These are phyloP conservation scores for Metschnikowia baotianmanensis DNA, from an alignment of 805 yeast genomes.

Conservation along the genomic window DNA sequence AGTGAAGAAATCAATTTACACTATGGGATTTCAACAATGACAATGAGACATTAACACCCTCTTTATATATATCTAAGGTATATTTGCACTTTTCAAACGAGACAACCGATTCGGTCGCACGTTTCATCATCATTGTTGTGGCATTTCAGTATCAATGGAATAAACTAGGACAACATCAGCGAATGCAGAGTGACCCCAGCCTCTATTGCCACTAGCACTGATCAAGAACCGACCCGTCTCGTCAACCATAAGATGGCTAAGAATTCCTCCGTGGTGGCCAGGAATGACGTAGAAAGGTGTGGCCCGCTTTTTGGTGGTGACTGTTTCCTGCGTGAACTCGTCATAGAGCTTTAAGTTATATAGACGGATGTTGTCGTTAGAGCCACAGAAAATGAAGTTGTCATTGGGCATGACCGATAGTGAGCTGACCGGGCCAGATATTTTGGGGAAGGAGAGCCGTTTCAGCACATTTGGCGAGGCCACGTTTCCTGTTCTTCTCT, in stretches of 20 bases:
- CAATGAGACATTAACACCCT: no score
- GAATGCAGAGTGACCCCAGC: slow-evolving; percentile 81
- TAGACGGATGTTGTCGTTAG: slow-evolving; percentile 83
- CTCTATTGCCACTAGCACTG: slow-evolving; percentile 91
- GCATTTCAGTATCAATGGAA: slow-evolving; percentile 56
- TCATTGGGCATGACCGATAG: slow-evolving; percentile 78
- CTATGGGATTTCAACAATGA: slow-evolving; percentile 5
- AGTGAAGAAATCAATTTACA: slow-evolving; percentile 29
- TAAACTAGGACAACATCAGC: slow-evolving; percentile 82
- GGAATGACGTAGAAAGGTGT: slow-evolving; percentile 89
- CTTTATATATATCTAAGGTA: no score
- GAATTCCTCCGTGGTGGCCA: slow-evolving; percentile 92
- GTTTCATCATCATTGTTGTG: slow-evolving; percentile 2
- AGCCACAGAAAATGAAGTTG: slow-evolving; percentile 80
- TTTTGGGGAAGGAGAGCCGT: slow-evolving; percentile 70
- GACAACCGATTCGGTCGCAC: not conserved
- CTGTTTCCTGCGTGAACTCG: slow-evolving; percentile 29
- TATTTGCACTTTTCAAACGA: not conserved
- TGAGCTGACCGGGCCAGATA: slow-evolving; percentile 88
- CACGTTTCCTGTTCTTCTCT: slow-evolving; percentile 20
- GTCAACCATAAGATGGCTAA: slow-evolving; percentile 76
- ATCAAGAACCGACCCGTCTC: slow-evolving; percentile 86
- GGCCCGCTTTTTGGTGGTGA: slow-evolving; percentile 37
- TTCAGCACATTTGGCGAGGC: slow-evolving; percentile 50
- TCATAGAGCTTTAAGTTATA: slow-evolving; percentile 62